Conservation (phyloP, 73 alveolate genomes). For the Diophrys sp. region DNA sequence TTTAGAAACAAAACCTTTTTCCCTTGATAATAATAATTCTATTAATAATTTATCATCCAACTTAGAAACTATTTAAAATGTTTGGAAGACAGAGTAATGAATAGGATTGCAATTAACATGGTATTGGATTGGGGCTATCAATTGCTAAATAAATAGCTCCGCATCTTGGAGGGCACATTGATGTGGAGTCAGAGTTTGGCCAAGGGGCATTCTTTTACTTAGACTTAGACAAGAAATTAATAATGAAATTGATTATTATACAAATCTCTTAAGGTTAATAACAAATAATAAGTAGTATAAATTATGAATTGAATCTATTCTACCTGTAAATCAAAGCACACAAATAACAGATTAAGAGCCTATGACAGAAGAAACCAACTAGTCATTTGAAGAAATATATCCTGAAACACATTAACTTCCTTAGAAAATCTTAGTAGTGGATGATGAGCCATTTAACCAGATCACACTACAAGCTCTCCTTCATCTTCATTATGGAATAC, state of each 20-base stretch:
- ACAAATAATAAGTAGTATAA: no score
- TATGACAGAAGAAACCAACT: no score
- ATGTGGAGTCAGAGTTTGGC: background rate
- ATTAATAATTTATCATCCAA: no score
- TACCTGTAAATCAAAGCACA: no score
- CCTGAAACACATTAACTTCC: no score
- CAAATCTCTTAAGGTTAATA: no score
- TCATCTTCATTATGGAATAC: background rate
- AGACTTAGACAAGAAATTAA: background rate
- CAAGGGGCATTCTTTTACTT: background rate
- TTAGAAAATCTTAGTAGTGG: background rate
- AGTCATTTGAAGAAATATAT: no score
- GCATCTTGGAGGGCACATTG: background rate
- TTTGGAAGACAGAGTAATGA: constrained; percentile 2
- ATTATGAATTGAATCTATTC: no score
- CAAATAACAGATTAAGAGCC: no score
- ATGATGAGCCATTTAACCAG: background rate
- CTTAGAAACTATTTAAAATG: background rate
- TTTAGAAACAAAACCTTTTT: no score
- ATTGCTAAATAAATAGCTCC: background rate
- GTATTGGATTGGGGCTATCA: background rate
- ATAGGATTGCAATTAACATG: background rate
- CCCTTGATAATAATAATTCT: no score
- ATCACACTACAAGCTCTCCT: background rate
- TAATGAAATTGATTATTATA: no score